Conservation (phyloP, 106 monocot genomes). For the Acanthochlamys bracteata region DNA sequence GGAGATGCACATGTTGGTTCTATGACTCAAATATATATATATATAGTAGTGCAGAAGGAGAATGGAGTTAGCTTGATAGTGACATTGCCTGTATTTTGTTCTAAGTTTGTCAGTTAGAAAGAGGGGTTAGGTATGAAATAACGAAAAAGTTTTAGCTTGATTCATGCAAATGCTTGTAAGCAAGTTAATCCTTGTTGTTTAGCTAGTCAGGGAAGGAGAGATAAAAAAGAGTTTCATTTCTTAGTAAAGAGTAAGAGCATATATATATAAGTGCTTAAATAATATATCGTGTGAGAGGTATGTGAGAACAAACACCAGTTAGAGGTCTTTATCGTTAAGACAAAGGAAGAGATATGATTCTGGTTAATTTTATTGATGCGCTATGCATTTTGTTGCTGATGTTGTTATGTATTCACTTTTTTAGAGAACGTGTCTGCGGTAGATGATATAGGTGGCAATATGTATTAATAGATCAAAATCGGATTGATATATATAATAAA, state of each 20-base stretch:
- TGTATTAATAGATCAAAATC: too few species aligned
- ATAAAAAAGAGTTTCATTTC: background rate
- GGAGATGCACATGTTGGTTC: too few species aligned
- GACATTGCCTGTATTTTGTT: background rate
- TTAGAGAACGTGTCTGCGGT: too few species aligned
- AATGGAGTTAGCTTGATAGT: background rate
- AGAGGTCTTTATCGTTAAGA: constrained; percentile 24
- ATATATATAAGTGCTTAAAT: background rate
- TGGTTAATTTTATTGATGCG: background rate
- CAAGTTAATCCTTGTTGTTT: too few species aligned
- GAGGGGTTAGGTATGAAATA: background rate
- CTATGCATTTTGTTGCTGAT: too few species aligned
- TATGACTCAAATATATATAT: too few species aligned
- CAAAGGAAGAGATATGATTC: constrained; percentile 19
- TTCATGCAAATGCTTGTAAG: background rate
- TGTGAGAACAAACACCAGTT: constrained; percentile 7
- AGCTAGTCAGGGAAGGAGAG: background rate
- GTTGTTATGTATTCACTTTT: too few species aligned
- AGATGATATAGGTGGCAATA: too few species aligned
- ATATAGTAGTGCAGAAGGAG: background rate
- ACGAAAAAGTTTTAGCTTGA: background rate
- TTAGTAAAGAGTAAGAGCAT: background rate
- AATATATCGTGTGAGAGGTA: background rate
- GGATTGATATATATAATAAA: too few species aligned
- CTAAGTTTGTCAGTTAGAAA: background rate